Conservation (phyloP, 768 basidiomycete genomes). For the Sporobolomyces pararoseus region DNA sequence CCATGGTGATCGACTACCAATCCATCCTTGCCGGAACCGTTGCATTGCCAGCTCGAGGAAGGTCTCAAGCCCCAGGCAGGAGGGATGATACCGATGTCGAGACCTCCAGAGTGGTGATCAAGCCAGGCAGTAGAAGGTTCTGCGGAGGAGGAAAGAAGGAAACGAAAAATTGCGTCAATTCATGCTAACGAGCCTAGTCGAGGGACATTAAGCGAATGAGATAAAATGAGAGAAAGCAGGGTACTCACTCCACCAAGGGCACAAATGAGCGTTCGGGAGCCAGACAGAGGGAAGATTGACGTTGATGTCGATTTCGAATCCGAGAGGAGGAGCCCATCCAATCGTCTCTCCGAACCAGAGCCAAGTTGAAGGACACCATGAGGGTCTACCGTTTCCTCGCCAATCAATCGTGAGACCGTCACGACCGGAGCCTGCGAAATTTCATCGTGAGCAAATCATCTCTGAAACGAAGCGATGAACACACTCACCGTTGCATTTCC, state of each 20-base stretch:
- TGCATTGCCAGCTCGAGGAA: conserved; percentile 2
- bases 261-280: conserved; percentile 1
- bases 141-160: neutral
- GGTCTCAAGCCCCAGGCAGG: neutral
- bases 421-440: neutral
- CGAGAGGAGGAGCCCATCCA: conserved; percentile 14
- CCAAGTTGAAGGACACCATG: neutral
- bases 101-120: neutral
- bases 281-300: neutral
- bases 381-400: conserved; percentile 2
- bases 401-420: neutral
- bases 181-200: no score
- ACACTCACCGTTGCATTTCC: conserved; percentile 6
- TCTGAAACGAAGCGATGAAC: neutral
- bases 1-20: conserved; percentile 12
- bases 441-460: no score
- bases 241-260: conserved; percentile 10
- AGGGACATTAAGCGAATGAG: no score
- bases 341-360: conserved; percentile 15
- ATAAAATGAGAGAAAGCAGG: no score
- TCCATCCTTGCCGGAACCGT: conserved; percentile 28
- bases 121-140: neutral
- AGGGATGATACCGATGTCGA: conserved; percentile 1
- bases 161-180: neutral
- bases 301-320: neutral